These are phyloP conservation scores for Moniliella sp. DNA, from an alignment of 1,284 basidiomycete species.

Conservation along the genomic window DNA sequence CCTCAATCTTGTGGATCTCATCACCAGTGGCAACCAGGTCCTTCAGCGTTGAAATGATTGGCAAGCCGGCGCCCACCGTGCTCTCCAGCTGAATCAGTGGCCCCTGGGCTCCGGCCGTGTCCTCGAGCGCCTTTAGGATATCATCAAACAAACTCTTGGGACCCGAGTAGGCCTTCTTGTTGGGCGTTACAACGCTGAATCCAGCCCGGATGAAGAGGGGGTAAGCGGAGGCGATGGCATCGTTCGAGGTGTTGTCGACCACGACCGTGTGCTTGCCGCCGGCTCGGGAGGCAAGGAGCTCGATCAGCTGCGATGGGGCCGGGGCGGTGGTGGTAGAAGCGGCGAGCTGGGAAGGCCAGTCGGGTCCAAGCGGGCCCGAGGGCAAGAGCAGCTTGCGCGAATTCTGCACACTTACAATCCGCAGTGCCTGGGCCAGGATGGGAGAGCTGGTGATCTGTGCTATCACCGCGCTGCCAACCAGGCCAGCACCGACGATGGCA, in stretches of 20 bases:
- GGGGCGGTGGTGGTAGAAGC: conserved; percentile 10
- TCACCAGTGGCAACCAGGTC: conserved; percentile 81
- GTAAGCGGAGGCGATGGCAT: conserved; percentile 60
- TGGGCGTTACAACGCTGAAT: conserved; percentile 76
- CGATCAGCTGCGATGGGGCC: conserved; percentile 12
- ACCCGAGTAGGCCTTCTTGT: conserved; percentile 86
- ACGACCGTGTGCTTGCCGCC: conserved; percentile 42
- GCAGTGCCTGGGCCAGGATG: conserved; percentile 9
- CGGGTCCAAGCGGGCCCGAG: no score
- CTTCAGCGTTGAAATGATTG: conserved; percentile 71
- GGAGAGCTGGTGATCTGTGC: conserved; percentile 18
- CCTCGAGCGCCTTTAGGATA: conserved; percentile 42
- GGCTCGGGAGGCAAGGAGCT: conserved; percentile 7
- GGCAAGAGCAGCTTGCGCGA: conserved; percentile 27
- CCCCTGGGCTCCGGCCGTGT: no score
- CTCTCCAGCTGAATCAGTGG: conserved; percentile 69
- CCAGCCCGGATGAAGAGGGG: conserved; percentile 58
- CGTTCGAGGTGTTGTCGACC: conserved; percentile 81
- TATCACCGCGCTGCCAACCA: conserved; percentile 27
- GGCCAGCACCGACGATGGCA: no score
- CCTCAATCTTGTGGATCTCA: conserved; percentile 45
- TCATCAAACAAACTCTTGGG: conserved; percentile 49
- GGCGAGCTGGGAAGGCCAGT: conserved; percentile 3
- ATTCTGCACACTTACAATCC: conserved; percentile 27
- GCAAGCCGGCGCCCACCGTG: conserved; percentile 85